Percentiles rank a stretch among this genome's conserved stretches.
These are phyloP conservation scores for Ophiocordyceps camponoti-saundersi DNA, from an alignment of 2,329 filamentous ascomycete species.

Conservation along the genomic window DNA sequence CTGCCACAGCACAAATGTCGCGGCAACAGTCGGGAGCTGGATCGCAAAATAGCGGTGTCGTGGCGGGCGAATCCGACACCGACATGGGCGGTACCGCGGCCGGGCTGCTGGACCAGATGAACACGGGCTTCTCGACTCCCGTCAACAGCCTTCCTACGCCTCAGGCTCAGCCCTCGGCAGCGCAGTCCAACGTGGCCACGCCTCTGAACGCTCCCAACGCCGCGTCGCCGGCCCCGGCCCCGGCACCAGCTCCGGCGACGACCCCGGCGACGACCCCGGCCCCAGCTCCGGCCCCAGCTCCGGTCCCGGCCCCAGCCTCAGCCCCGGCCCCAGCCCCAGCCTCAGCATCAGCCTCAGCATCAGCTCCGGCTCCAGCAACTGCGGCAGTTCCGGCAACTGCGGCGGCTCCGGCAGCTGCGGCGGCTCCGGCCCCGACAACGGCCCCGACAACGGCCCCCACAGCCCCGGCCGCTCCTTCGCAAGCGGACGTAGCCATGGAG, in stretches of 20 bases:
- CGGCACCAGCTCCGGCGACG: not conserved
- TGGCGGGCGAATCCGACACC: slow-evolving; percentile 43
- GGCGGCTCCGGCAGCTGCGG: slow-evolving; percentile 3
- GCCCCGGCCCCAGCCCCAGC: not conserved
- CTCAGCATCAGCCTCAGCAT: no score
- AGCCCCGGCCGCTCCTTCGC: slow-evolving; percentile 3
- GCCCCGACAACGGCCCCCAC: no score
- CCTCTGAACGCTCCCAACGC: slow-evolving; percentile 29
- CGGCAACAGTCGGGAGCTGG: slow-evolving; percentile 35
- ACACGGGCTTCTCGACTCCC: slow-evolving; percentile 45
- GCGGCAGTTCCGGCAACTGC: slow-evolving; percentile 4
- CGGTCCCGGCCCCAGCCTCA: not conserved
- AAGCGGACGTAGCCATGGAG: slow-evolving; percentile 15
- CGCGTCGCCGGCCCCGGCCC: slow-evolving; percentile 23
- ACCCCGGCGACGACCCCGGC: not conserved
- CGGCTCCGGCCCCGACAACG: slow-evolving; percentile 1
- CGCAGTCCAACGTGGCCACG: slow-evolving; percentile 39
- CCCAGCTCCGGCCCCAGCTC: not conserved
- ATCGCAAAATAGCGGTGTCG: slow-evolving; percentile 36
- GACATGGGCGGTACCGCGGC: slow-evolving; percentile 49
- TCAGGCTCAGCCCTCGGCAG: slow-evolving; percentile 38
- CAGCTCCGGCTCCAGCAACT: not conserved
- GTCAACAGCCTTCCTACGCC: slow-evolving; percentile 43
- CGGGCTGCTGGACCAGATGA: slow-evolving; percentile 52
- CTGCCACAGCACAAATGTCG: slow-evolving; percentile 25